These are phyloP conservation scores for Colletotrichum noveboracense DNA, from an alignment of 2,329 filamentous ascomycete species.

Conservation along the genomic window DNA sequence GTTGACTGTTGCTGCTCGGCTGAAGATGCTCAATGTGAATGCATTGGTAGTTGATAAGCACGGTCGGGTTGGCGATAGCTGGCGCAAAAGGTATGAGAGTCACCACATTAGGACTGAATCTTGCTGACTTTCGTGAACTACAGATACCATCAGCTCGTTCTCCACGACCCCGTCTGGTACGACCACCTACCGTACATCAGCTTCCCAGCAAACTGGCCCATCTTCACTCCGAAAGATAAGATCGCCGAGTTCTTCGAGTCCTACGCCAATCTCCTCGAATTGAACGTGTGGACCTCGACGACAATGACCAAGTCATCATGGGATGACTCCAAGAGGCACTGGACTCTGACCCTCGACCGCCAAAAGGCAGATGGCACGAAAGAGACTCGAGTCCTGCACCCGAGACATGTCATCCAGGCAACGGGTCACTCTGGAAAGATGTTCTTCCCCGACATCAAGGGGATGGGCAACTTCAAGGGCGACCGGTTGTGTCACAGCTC, in stretches of 20 bases:
- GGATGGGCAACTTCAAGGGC: slow-evolving; percentile 60
- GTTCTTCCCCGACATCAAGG: slow-evolving; percentile 58
- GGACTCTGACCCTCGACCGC: slow-evolving; percentile 61
- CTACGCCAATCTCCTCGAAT: slow-evolving; percentile 65
- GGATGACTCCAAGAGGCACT: slow-evolving; percentile 52
- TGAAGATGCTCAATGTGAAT: slow-evolving; percentile 60
- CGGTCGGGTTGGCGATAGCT: slow-evolving; percentile 61
- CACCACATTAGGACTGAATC: rapidly evolving
- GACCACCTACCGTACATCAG: slow-evolving; percentile 64
- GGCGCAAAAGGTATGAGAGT: slow-evolving; percentile 45
- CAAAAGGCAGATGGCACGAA: slow-evolving; percentile 45
- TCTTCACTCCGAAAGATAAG: slow-evolving; percentile 73
- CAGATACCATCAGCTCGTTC: slow-evolving; percentile 59
- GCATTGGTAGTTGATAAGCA: slow-evolving; percentile 57
- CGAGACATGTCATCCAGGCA: slow-evolving; percentile 69
- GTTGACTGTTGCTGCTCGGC: slow-evolving; percentile 54
- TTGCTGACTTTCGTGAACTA: neutral
- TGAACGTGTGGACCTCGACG: slow-evolving; percentile 67
- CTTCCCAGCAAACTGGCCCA: slow-evolving; percentile 66
- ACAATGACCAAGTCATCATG: slow-evolving; percentile 50
- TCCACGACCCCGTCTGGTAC: slow-evolving; percentile 68
- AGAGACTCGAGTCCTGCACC: slow-evolving; percentile 61
- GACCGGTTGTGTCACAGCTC: slow-evolving; percentile 61
- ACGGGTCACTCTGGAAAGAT: slow-evolving; percentile 74
- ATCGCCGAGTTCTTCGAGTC: slow-evolving; percentile 68